phyloP scores from a whole-genome alignment of 495 filamentous ascomycete genomes.

The Penicillium atrosanguineum region DNA sequence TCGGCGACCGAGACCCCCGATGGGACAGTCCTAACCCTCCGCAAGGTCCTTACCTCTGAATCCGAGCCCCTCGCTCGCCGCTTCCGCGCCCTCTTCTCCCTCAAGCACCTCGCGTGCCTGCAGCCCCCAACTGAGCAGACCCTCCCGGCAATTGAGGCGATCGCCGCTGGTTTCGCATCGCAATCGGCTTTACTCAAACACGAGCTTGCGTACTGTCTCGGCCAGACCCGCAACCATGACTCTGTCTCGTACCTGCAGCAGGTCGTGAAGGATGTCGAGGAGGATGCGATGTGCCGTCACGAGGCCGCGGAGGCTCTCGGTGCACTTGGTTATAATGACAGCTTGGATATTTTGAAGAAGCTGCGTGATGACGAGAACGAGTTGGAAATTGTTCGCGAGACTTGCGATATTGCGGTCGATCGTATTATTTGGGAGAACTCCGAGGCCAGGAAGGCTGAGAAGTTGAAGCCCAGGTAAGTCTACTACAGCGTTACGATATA shows the following conservation, averaged over 20 bases:
- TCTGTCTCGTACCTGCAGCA: slow-evolving; percentile 70
- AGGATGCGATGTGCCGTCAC: slow-evolving; percentile 94
- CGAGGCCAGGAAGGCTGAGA: slow-evolving; percentile 66
- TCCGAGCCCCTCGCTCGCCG: slow-evolving; percentile 77
- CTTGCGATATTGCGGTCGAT: slow-evolving; percentile 93
- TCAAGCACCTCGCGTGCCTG: slow-evolving; percentile 84
- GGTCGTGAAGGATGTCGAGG: slow-evolving; percentile 72
- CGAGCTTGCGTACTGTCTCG: slow-evolving; percentile 95
- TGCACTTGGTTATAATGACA: slow-evolving; percentile 72
- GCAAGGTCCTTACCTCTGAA: slow-evolving; percentile 75
- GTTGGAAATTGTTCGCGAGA: slow-evolving; percentile 80
- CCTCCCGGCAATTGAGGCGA: slow-evolving; percentile 80
- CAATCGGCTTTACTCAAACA: slow-evolving; percentile 88
- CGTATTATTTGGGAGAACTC: slow-evolving; percentile 92
- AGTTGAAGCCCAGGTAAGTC: slow-evolving; percentile 70
- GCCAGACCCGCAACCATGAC: slow-evolving; percentile 75
- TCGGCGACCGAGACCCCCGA: slow-evolving; percentile 24
- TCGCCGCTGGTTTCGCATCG: slow-evolving; percentile 82
- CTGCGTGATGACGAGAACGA: slow-evolving; percentile 71
- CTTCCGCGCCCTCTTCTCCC: slow-evolving; percentile 96
- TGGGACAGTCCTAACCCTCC: slow-evolving; percentile 56
- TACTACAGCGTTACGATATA: not conserved
- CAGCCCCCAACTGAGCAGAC: slow-evolving; percentile 60
- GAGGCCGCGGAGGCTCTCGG: slow-evolving; percentile 96
- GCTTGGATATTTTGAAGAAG: slow-evolving; percentile 66